Evolutionary conservation across 1,139 yeast species (phyloP), one percentile per base, ranked within the genome.

Genomic region (Kodamaea suecica): DNA sequence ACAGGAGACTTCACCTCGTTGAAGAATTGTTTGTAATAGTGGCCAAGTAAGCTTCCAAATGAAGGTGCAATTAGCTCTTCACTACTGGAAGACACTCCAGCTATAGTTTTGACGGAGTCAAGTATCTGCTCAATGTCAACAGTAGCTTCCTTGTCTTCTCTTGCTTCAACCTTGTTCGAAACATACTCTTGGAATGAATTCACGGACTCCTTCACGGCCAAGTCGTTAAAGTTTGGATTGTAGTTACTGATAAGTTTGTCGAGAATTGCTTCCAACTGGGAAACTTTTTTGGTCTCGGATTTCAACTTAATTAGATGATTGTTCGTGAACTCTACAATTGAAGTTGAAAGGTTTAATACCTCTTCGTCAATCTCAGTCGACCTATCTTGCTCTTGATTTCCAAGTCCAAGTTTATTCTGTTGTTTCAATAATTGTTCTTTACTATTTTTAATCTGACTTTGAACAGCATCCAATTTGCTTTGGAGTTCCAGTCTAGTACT

Each of bases 211-310:
- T 86, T 86, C 13, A 90, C 97, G 0, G 90, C 95, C 4, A 80
- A 77, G 57, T 90, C 97, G 53, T 88, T 90, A 63, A 85, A 87
- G 55, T 88, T 88, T 24, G 95, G 96, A 52, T 90, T 87, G 54
- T 86, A 86, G 36, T 80, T 76, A 3, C 64, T 54, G 17, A 73
- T 62, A 61, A 84, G 60, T 5, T 59, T 56, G 4, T 56, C 54
- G 31, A 84, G 56, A 15, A 78, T 61, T 1, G 40, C 35, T 44
- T 78, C 81, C 35, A 80, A 53, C 3, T 50, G 45, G 2, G 39
- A 33, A 31, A 58, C 48, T 16, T 48, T 55, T 13, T 45, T 35
- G 38, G 32, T 43, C 31, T 34, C 44, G 8, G 9, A 8, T 4
- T 11, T 17, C 17, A 13, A 13, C 10, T 13, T 11, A 6, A 5